Percentiles rank a stretch among this genome's conserved stretches.
These are phyloP conservation scores for Vitis rotundifolia DNA, from an alignment of 164 flowering plant genomes.

Conservation along the genomic window DNA sequence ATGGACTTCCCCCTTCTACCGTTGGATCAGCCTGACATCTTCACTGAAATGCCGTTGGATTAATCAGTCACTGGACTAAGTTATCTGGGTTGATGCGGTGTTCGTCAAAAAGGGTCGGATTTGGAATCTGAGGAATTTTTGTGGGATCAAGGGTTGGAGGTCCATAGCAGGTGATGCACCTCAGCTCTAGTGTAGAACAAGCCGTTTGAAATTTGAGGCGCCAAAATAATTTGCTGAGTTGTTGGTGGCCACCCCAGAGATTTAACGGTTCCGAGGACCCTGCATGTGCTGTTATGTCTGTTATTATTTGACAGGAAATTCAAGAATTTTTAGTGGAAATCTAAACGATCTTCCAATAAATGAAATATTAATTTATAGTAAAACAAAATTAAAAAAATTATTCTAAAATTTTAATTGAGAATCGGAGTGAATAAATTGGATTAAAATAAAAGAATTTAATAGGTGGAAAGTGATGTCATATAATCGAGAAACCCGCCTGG, in stretches of 20 bases:
- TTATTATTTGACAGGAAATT: too few species aligned
- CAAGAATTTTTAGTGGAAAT: too few species aligned
- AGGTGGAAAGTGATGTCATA: too few species aligned
- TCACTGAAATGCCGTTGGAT: too few species aligned
- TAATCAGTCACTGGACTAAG: too few species aligned
- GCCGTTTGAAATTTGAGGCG: constrained; percentile 11
- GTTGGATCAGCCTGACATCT: not conserved
- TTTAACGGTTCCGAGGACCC: constrained; percentile 1
- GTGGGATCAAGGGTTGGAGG: not conserved
- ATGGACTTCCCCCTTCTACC: not conserved
- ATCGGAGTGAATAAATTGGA: not conserved
- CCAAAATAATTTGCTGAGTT: not conserved
- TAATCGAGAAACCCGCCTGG: too few species aligned
- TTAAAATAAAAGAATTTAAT: not conserved
- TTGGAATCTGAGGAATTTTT: not conserved
- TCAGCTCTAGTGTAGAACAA: not conserved
- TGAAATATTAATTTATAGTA: too few species aligned
- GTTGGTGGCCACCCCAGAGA: not conserved
- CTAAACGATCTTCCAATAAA: too few species aligned
- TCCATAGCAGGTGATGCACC: constrained; percentile 2
- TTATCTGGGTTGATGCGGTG: too few species aligned
- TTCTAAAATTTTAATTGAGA: too few species aligned
- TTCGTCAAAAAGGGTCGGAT: not conserved
- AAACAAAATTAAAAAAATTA: too few species aligned
- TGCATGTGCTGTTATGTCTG: not conserved